A percentile compares a stretch with the other conserved stretches of the same genome.
Conservation (phyloP, 148 eudicot species). For the Spergularia bocconei region DNA sequence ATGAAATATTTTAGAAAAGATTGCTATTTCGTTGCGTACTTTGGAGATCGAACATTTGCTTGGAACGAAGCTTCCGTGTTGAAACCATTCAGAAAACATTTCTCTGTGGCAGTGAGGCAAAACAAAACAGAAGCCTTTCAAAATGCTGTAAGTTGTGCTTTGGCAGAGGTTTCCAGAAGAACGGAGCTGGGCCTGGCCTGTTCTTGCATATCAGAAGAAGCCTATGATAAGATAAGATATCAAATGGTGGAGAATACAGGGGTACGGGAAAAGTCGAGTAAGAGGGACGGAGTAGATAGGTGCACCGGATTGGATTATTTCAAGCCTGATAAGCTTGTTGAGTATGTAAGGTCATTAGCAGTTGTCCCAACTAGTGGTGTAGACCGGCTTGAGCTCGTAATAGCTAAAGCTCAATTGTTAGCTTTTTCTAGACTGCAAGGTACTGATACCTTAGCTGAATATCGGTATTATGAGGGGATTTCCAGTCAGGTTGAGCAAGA, state of each 20-base stretch:
- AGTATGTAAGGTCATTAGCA: conserved; percentile 59
- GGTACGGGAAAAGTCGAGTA: conserved; percentile 56
- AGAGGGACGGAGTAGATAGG: conserved; percentile 49
- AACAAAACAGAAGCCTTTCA: conserved; percentile 69
- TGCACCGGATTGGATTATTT: conserved; percentile 45
- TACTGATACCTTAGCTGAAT: conserved; percentile 42
- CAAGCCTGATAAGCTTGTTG: conserved; percentile 57
- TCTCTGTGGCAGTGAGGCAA: conserved; percentile 72
- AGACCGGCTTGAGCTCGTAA: conserved; percentile 54
- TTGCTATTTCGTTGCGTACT: conserved; percentile 85
- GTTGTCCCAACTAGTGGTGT: conserved; percentile 44
- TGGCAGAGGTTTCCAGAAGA: conserved; percentile 82
- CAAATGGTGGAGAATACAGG: conserved; percentile 77
- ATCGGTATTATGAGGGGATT: conserved; percentile 42
- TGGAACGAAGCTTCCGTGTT: conserved; percentile 77
- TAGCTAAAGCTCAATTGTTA: conserved; percentile 71
- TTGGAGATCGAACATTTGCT: conserved; percentile 85
- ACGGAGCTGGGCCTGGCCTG: conserved; percentile 76
- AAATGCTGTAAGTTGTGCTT: conserved; percentile 73
- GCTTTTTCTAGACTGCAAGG: conserved; percentile 66
- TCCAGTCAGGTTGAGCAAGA: conserved; percentile 35
- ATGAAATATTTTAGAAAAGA: conserved; percentile 66
- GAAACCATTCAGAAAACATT: conserved; percentile 70
- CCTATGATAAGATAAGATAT: conserved; percentile 44
- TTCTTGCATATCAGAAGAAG: conserved; percentile 62